These are phyloP conservation scores for Sporisorium scitamineum DNA, from an alignment of 1,284 basidiomycete genomes.

Conservation along the genomic window DNA sequence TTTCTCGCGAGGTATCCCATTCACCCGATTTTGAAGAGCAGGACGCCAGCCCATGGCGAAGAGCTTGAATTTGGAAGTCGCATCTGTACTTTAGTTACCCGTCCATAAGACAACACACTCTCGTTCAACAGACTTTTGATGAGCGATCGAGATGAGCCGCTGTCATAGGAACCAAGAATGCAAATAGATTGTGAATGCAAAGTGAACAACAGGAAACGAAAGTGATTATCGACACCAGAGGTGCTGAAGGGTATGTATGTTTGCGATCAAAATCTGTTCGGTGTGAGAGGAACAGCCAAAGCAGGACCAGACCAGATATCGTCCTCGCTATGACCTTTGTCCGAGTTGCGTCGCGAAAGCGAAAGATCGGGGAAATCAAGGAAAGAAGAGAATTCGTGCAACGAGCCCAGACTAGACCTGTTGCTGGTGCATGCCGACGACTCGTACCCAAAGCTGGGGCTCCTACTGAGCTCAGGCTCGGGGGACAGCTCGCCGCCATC, in stretches of 20 bases:
- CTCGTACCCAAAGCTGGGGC: constrained; percentile 28
- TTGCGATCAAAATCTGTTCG: neutral
- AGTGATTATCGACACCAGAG: neutral
- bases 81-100: neutral
- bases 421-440: constrained; percentile 14
- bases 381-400: constrained; percentile 29
- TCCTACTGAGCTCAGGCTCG: constrained; percentile 33
- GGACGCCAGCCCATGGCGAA: neutral
- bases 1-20: neutral
- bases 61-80: neutral
- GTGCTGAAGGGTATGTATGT: neutral
- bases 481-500: constrained; percentile 8
- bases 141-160: no score
- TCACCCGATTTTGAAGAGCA: no score
- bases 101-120: neutral
- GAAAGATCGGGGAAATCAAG: constrained; percentile 24
- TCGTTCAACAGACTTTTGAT: neutral
- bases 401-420: constrained; percentile 20
- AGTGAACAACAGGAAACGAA: neutral
- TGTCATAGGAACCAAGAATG: no score
- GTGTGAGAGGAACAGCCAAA: neutral
- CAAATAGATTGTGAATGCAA: neutral
- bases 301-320: constrained; percentile 17
- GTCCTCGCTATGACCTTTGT: neutral
- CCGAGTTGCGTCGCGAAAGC: neutral